Percentiles rank a stretch among this genome's conserved stretches.
These are phyloP conservation scores for Thinopyrum elongatum DNA, from an alignment of 176 grass and related monocot species.

Conservation along the genomic window DNA sequence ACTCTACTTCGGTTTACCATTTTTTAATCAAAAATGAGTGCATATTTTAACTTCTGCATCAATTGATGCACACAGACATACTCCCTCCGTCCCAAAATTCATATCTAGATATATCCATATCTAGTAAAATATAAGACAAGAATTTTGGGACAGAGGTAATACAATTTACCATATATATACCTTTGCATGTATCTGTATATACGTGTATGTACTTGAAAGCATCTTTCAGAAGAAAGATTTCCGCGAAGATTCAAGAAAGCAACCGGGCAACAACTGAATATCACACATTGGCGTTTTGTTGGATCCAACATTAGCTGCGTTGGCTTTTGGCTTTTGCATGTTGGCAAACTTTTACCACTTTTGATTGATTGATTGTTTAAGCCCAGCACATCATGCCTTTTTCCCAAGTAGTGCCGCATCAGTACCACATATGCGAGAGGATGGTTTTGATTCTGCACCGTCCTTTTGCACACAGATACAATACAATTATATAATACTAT, in stretches of 20 bases:
- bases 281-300: not conserved
- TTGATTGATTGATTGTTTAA: not conserved
- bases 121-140: too few species aligned
- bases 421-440: not conserved
- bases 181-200: not conserved
- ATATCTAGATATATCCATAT: too few species aligned
- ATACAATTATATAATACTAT: too few species aligned
- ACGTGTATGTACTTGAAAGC: not conserved
- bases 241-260: not conserved
- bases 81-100: too few species aligned
- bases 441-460: not conserved
- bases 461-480: not conserved
- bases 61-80: too few species aligned
- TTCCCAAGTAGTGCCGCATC: not conserved
- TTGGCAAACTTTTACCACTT: slow-evolving; percentile 11
- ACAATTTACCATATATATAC: too few species aligned
- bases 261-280: not conserved
- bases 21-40: too few species aligned
- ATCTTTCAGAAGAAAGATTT: slow-evolving; percentile 1
- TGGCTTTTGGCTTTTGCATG: slow-evolving; percentile 36
- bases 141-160: too few species aligned
- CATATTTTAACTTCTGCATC: too few species aligned
- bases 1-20: not conserved
- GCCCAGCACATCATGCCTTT: slow-evolving; percentile 6
- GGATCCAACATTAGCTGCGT: slow-evolving; percentile 7